Percentiles rank a stretch among this genome's conserved stretches.
These are phyloP conservation scores for Eleusine coracana DNA, from an alignment of 176 grass and related monocot genomes.

Conservation along the genomic window DNA sequence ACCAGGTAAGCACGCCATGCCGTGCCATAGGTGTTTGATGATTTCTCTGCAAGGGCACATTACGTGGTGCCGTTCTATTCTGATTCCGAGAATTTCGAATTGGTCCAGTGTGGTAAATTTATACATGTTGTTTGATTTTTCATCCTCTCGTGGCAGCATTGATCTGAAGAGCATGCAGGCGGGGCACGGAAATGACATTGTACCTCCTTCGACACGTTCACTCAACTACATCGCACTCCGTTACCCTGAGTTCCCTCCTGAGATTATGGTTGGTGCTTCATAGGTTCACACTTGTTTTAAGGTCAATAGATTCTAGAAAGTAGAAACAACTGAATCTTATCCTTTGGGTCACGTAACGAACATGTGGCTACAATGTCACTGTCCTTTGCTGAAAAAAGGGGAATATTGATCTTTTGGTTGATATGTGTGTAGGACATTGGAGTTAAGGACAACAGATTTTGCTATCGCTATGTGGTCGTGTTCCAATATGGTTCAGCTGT, in stretches of 20 bases:
- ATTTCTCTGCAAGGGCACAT: constrained; percentile 12
- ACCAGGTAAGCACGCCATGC: constrained; percentile 52
- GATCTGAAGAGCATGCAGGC: constrained; percentile 88
- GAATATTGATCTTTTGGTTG: constrained; percentile 28
- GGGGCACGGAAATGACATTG: constrained; percentile 60
- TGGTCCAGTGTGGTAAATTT: background rate
- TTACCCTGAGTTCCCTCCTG: constrained; percentile 70
- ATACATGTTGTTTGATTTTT: constrained; percentile 14
- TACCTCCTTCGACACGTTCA: constrained; percentile 75
- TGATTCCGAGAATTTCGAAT: background rate
- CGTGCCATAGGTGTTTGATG: constrained; percentile 40
- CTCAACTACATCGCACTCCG: constrained; percentile 80
- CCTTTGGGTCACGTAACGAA: background rate
- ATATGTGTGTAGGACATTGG: constrained; percentile 58
- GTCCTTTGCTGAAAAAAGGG: background rate
- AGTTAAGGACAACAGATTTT: constrained; percentile 69
- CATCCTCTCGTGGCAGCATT: constrained; percentile 60
- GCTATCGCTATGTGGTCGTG: constrained; percentile 75
- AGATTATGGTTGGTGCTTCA: constrained; percentile 65
- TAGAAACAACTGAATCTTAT: constrained; percentile 20
- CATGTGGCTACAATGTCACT: background rate
- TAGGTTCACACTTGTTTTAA: background rate
- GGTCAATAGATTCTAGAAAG: constrained; percentile 2
- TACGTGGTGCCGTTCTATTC: background rate
- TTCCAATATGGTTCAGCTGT: constrained; percentile 95